Evolutionary conservation across 2,329 filamentous ascomycete genomes (phyloP).

Genomic region (Clathrospora elynae): DNA sequence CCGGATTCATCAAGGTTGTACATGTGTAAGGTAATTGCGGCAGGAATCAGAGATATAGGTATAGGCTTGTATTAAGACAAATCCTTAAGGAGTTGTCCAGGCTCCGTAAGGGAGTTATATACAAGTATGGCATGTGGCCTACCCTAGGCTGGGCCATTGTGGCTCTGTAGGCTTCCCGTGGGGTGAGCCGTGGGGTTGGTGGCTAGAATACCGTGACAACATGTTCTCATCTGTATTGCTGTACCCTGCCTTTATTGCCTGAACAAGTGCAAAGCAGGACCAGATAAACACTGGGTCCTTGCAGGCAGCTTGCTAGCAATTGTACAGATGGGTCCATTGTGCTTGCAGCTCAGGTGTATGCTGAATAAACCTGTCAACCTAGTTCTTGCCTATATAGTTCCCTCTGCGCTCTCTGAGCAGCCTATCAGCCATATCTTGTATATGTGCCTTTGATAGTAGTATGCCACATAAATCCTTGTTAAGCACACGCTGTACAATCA

Average conservation of each 20-base stretch:
- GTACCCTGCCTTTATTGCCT: constrained; percentile 6
- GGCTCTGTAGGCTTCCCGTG: no score
- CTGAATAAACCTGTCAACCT: constrained; percentile 17
- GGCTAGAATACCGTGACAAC: no score
- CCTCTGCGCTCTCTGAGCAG: constrained; percentile 13
- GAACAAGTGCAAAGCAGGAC: constrained; percentile 2
- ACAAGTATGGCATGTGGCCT: no score
- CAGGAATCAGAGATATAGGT: no score
- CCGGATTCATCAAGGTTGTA: constrained; percentile 37
- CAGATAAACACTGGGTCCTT: constrained; percentile 14
- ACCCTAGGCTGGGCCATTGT: no score
- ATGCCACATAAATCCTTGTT: background rate
- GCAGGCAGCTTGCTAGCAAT: constrained; percentile 15
- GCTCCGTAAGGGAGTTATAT: no score
- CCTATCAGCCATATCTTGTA: constrained; percentile 5
- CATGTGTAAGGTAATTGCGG: no score
- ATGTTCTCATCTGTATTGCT: constrained; percentile 15
- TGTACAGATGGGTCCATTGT: constrained; percentile 10
- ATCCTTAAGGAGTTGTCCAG: no score
- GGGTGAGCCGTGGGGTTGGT: no score
- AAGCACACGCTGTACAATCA: constrained; percentile 15
- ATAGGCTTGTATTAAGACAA: no score
- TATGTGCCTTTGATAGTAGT: background rate
- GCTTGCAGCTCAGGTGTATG: constrained; percentile 14
- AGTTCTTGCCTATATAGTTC: constrained; percentile 14